Evolutionary conservation across 2,329 filamentous ascomycete genomes (phyloP), one percentile per base, ranked within the genome.

Genomic region (Sphaerulina populicola): DNA sequence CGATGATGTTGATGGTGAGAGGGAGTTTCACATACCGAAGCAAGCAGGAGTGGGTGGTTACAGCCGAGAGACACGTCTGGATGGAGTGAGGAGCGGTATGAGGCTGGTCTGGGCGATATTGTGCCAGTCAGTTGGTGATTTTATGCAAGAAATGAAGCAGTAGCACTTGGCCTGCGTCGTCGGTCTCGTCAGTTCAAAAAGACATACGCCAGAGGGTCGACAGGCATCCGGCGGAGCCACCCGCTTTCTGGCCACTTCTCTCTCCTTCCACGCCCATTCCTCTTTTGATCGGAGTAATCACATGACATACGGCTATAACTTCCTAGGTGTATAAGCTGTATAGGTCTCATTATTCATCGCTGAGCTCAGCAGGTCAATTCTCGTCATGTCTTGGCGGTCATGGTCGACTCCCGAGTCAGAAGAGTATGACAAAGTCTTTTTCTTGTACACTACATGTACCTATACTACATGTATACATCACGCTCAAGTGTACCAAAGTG

Each of bases 351-450:
- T 18, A 18, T 18, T 18, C 30, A 21, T 36, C 21, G 29, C 14
- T 9, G 23, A 6, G 35, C 10, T 9, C 44, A 30, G 31, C 36
- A 21, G 11, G 7, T 10, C n/a, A 2, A 3, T 21, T n/a, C n/a
- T n/a, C n/a, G n/a, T 31, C 6, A 35, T 15, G 44, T 18, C 51
- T 53, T 53, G 51, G 51, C 51, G n/a, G 23, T 33, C 23, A 21
- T 12, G 18, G 14, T 43, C 18, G 18, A 18, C n/a, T 10, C n/a
- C 12, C n/a, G 12, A 14, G 27, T 38, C 42, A 29, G 43, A 37
- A 29, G 43, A 36, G 44, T 31, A 46, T 36, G 31, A 18, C 18
- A 3, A 46, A 30, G 31, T 35, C 30, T 33, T 33, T 33, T 33
- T 38, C 36, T 33, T 8, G 30, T 33, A 33, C 30, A 33, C 11